These are phyloP conservation scores for Ophiostoma piceae DNA, from an alignment of 2,329 filamentous ascomycete genomes.

Conservation along the genomic window DNA sequence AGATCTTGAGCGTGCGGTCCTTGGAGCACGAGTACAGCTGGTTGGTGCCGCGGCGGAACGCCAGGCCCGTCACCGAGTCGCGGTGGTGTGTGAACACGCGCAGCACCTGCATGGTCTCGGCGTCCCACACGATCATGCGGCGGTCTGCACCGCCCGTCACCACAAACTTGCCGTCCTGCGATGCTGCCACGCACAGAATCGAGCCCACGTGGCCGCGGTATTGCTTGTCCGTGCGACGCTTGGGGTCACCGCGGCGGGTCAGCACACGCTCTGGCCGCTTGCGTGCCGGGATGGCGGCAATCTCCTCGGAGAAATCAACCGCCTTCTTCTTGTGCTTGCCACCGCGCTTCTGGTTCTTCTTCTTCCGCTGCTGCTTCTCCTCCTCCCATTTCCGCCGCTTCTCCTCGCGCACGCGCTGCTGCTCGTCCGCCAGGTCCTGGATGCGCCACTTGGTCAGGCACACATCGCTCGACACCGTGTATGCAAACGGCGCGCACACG, in stretches of 20 bases:
- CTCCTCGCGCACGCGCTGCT: conserved; percentile 54
- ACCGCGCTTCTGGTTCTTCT: conserved; percentile 50
- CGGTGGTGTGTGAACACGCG: conserved; percentile 88
- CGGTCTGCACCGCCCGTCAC: conserved; percentile 84
- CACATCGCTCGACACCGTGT: conserved; percentile 82
- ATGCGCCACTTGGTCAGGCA: conserved; percentile 86
- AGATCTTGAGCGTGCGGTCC: conserved; percentile 92
- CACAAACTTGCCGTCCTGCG: conserved; percentile 82
- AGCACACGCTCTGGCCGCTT: conserved; percentile 58
- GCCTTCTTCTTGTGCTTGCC: conserved; percentile 10
- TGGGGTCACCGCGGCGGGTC: conserved; percentile 57
- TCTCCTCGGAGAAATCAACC: not conserved
- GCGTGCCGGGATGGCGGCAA: conserved; percentile 51
- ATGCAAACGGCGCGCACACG: conserved; percentile 71
- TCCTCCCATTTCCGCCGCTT: conserved; percentile 38
- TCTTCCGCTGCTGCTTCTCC: conserved; percentile 47
- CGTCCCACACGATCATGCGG: conserved; percentile 83
- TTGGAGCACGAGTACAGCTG: conserved; percentile 87
- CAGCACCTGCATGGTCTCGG: conserved; percentile 68
- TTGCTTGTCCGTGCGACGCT: conserved; percentile 55
- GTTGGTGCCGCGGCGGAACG: conserved; percentile 81
- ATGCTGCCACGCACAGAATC: conserved; percentile 81
- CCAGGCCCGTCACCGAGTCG: conserved; percentile 76
- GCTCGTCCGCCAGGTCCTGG: conserved; percentile 57
- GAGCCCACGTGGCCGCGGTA: conserved; percentile 73